Percentiles rank a stretch among this genome's conserved stretches.
Conservation (phyloP, 2,329 filamentous ascomycete genomes). For the Aspergillus ochraceus region DNA sequence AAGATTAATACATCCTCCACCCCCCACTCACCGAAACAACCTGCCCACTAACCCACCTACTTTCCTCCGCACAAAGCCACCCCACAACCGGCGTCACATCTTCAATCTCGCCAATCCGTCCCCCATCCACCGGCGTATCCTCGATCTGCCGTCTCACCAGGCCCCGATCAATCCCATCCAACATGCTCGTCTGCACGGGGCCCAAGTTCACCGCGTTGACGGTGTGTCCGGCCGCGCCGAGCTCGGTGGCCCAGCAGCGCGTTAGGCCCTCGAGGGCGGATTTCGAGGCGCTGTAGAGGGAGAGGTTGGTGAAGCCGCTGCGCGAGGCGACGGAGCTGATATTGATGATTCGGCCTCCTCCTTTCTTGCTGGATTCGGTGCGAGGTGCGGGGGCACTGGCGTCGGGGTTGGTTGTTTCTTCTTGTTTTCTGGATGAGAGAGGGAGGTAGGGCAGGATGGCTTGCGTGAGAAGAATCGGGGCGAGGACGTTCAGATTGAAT, state of each 20-base stretch:
- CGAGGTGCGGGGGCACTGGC: too few relatives aligned
- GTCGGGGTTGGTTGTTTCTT: too few relatives aligned
- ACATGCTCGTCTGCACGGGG: constrained; percentile 59
- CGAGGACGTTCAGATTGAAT: constrained; percentile 10
- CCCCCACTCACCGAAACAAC: neutral
- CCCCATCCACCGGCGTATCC: constrained; percentile 4
- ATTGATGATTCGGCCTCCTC: constrained; percentile 2
- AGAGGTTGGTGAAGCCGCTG: constrained; percentile 45
- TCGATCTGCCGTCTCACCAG: constrained; percentile 37
- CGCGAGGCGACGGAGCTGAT: constrained; percentile 38
- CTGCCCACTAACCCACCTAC: constrained; percentile 5
- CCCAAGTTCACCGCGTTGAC: constrained; percentile 63
- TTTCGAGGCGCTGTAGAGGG: constrained; percentile 59
- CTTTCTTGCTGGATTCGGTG: too few relatives aligned
- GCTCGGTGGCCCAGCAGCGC: constrained; percentile 58
- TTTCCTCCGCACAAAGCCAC: constrained; percentile 1
- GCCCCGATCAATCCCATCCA: constrained; percentile 48
- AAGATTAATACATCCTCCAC: constrained; percentile 3
- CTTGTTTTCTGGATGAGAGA: neutral
- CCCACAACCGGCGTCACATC: constrained; percentile 6
- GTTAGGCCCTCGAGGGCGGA: constrained; percentile 63
- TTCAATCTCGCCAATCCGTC: neutral
- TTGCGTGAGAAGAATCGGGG: constrained; percentile 5
- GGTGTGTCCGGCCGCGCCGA: constrained; percentile 56
- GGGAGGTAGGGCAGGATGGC: constrained; percentile 6